A percentile compares a stretch with the other conserved stretches of the same genome.
Evolutionary conservation across 1,284 basidiomycete species (phyloP).

Genomic region (Athelia psychrophila): DNA sequence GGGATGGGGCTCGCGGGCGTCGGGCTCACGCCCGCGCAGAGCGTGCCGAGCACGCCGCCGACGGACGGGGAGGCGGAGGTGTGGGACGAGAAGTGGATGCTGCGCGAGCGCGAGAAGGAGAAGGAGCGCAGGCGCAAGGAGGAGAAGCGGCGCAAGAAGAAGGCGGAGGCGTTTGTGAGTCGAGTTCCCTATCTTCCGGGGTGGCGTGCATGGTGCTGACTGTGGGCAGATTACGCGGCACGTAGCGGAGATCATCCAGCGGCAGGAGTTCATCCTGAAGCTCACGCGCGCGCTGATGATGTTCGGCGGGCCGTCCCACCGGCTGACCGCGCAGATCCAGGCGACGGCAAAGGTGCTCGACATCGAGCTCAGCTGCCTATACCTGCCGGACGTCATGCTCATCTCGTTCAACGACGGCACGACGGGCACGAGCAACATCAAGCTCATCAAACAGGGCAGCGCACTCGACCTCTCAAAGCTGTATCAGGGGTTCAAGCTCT

Average conservation of each 20-base stretch:
- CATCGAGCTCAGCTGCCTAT: slow-evolving; percentile 81
- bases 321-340: slow-evolving; percentile 85
- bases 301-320: slow-evolving; percentile 91
- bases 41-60: slow-evolving; percentile 26
- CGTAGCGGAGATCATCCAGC: slow-evolving; percentile 81
- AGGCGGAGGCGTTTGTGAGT: slow-evolving; percentile 76
- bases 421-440: slow-evolving; percentile 75
- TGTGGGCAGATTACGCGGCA: slow-evolving; percentile 78
- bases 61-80: slow-evolving; percentile 1
- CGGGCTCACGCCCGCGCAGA: slow-evolving; percentile 1
- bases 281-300: slow-evolving; percentile 91
- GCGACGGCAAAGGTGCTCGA: slow-evolving; percentile 86
- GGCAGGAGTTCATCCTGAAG: slow-evolving; percentile 91
- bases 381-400: slow-evolving; percentile 82
- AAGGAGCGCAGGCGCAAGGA: slow-evolving; percentile 39
- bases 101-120: slow-evolving; percentile 33
- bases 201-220: slow-evolving; percentile 1
- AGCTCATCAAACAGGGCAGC: slow-evolving; percentile 78
- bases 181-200: slow-evolving; percentile 4
- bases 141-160: slow-evolving; percentile 65
- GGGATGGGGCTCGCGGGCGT: too few relatives aligned
- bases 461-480: slow-evolving; percentile 79
- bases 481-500: slow-evolving; percentile 72
- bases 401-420: slow-evolving; percentile 81
- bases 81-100: slow-evolving; percentile 15